Evolutionary conservation across 495 filamentous ascomycete genomes (phyloP).

Genomic region (Evansstolkia leycettana): DNA sequence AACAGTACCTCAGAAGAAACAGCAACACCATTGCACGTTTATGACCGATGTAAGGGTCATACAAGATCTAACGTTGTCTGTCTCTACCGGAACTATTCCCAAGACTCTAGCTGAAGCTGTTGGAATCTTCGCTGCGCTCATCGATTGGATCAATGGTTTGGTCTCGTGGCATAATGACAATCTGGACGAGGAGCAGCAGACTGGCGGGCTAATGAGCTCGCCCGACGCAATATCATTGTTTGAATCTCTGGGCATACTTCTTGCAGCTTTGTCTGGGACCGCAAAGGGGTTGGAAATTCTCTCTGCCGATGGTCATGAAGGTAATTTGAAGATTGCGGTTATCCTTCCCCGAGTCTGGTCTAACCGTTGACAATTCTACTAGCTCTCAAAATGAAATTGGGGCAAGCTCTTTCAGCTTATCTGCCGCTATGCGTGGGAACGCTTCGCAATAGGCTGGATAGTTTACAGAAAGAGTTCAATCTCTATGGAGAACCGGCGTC

Average conservation of each 20-base stretch:
- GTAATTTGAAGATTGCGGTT: too few species aligned
- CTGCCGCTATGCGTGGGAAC: conserved; percentile 31
- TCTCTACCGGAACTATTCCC: conserved; percentile 23
- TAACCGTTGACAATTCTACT: conserved; percentile 3
- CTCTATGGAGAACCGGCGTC: conserved; percentile 24
- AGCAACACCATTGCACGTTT: conserved; percentile 14
- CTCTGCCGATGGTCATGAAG: conserved; percentile 22
- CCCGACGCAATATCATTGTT: conserved; percentile 32
- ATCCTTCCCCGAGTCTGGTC: too few species aligned
- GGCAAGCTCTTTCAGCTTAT: conserved; percentile 28
- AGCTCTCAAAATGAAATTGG: conserved; percentile 28
- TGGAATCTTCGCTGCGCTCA: conserved; percentile 19
- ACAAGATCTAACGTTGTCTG: conserved; percentile 30
- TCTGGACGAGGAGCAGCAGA: conserved; percentile 15
- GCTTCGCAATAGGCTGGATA: conserved; percentile 28
- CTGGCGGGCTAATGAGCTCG: conserved; percentile 22
- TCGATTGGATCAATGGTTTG: conserved; percentile 30
- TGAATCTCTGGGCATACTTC: conserved; percentile 31
- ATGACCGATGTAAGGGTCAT: conserved; percentile 36
- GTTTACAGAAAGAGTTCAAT: conserved; percentile 33
- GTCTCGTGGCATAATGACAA: conserved; percentile 23
- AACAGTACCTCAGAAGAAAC: background rate
- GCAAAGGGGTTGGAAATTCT: conserved; percentile 26
- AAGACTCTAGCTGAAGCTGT: conserved; percentile 20
- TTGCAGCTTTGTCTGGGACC: conserved; percentile 30